Conservation (phyloP, 2,329 filamentous ascomycete species). For the Dendrostoma leiphaemia region DNA sequence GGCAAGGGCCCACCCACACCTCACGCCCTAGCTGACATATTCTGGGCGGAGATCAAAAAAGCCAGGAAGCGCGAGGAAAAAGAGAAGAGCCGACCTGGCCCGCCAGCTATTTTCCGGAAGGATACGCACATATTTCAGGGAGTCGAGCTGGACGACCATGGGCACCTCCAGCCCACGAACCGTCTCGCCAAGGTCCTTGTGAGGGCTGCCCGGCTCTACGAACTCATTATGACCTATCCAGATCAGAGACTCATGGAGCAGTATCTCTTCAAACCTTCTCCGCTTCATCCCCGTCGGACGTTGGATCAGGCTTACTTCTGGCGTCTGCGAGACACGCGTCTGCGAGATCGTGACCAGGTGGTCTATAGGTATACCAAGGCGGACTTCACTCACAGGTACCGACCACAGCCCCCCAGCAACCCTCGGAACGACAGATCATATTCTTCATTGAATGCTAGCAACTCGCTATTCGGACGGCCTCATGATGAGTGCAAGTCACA, state of each 20-base stretch:
- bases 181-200: constrained; percentile 29
- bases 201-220: constrained; percentile 32
- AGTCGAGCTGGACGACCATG: not conserved
- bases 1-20: constrained; percentile 4
- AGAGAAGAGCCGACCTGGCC: too few species aligned
- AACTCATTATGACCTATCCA: constrained; percentile 33
- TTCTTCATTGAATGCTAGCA: not conserved
- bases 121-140: constrained; percentile 11
- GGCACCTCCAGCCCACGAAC: constrained; percentile 6
- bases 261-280: constrained; percentile 32
- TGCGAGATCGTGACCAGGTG: constrained; percentile 40
- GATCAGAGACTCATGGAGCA: constrained; percentile 33
- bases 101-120: constrained; percentile 2
- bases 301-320: constrained; percentile 45
- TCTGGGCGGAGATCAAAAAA: constrained; percentile 6
- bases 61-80: not conserved
- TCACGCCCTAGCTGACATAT: constrained; percentile 8
- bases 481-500: not conserved
- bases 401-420: not conserved
- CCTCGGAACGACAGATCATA: constrained; percentile 20
- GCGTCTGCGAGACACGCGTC: constrained; percentile 35
- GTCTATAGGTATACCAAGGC: constrained; percentile 35
- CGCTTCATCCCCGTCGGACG: constrained; percentile 41
- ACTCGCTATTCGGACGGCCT: not conserved
- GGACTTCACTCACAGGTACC: constrained; percentile 9